Evolutionary conservation across 768 basidiomycete genomes (phyloP).

Genomic region (Gloeophyllum trabeum): DNA sequence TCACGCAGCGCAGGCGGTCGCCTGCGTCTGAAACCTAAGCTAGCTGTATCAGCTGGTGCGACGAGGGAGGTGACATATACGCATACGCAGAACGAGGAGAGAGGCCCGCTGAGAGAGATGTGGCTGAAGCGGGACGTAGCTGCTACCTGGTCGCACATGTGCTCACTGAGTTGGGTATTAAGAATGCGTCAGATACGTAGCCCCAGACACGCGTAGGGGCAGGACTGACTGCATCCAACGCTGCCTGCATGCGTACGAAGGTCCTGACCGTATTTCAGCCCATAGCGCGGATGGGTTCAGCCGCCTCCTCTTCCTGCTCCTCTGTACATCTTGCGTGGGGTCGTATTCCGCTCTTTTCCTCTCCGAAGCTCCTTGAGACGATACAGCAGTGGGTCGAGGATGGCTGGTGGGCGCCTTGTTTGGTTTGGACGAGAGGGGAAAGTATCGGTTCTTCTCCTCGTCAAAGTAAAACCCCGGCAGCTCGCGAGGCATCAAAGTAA

Average conservation of each 20-base stretch:
- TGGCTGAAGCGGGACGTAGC: not conserved
- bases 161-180: not conserved
- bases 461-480: conserved; percentile 18
- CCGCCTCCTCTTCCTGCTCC: no score
- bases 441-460: conserved; percentile 12
- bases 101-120: not conserved
- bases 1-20: not conserved
- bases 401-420: not conserved
- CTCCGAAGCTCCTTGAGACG: not conserved
- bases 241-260: no score
- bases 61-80: not conserved
- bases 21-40: not conserved
- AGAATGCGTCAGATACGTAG: no score
- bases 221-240: no score
- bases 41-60: not conserved
- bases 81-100: not conserved
- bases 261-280: no score
- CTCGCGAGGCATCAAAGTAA: conserved; percentile 9
- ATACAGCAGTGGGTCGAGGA: not conserved
- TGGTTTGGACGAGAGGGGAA: conserved; percentile 11
- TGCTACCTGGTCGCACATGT: not conserved
- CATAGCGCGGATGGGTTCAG: no score
- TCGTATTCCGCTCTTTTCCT: no score
- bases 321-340: no score
- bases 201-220: no score